Conservation (phyloP, 176 grass and related monocot species). For the Elymus sibiricus region DNA sequence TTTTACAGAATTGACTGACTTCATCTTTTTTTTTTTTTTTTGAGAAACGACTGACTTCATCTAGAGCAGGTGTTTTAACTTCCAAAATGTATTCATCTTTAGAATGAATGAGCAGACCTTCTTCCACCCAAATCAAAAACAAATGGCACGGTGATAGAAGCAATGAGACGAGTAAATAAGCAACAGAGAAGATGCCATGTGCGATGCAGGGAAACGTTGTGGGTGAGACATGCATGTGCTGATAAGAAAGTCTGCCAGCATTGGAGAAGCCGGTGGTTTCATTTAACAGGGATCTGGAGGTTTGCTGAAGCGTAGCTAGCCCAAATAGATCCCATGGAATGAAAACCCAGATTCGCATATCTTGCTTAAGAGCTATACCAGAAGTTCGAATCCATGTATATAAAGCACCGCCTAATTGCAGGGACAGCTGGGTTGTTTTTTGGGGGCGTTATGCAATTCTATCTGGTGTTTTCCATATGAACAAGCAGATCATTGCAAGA, state of each 20-base stretch:
- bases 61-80: background rate
- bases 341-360: background rate
- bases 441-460: background rate
- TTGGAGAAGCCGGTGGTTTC: background rate
- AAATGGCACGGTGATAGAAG: background rate
- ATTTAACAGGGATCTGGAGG: background rate
- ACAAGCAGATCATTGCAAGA: slow-evolving; percentile 10
- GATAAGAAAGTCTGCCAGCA: background rate
- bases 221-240: slow-evolving; percentile 3
- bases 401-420: background rate
- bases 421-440: background rate
- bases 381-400: background rate
- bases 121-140: background rate
- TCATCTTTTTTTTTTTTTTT: too few species aligned
- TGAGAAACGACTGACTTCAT: too few species aligned
- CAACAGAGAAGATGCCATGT: slow-evolving; percentile 7
- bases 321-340: background rate
- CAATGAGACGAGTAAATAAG: background rate
- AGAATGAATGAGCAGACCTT: background rate
- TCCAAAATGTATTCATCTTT: background rate
- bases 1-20: background rate
- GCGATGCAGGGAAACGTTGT: background rate
- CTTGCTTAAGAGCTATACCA: background rate
- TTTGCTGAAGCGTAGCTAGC: background rate
- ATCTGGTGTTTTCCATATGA: background rate